Evolutionary conservation across 306 rosid species (phyloP), one percentile per base, ranked within the genome.

Genomic region (Pyrus pyrifolia): DNA sequence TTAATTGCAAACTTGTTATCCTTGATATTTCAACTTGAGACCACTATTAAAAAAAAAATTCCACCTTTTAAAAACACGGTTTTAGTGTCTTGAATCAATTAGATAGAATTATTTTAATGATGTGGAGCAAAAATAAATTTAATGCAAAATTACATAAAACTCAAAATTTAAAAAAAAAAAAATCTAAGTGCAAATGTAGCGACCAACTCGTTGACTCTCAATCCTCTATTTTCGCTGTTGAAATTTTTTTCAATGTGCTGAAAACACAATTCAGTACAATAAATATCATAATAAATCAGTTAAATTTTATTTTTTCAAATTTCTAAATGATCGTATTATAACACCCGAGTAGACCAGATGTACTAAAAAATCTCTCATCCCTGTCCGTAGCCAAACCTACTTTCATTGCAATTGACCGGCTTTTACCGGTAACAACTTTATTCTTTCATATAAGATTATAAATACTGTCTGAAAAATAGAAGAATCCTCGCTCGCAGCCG

Each of bases 391-490:
- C 35, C 67, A 9, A 61, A 27, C 44, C 22, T 8, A 62, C 13
- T 12, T 60, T 6, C 4, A 64, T 14, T 66, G 38, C 22, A 53
- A 38, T 18, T 21, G 66, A 72, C 78, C 75, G 83, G 73, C 55
- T 57, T 57, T 49, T 31, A 1, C 70, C 78, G 73, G 81, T 77
- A 64, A 46, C 67, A 42, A 60, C 67, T 35, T 77, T 44, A 10
- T 27, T 5, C 5, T 23, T 3, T 53, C 67, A 6, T 31, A 33
- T 18, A 17, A 33, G 38, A 35, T 12, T 11, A 30, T 63, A 5
- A 38, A 23, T 15, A 49, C 21, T 4, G 55, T 17, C 35, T 8
- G 67, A 53, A 5, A 19, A 30, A 49, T 21, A 21, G 21, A 52
- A 6, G 11, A 0, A 29, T 10, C 12, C 62, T 57, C 62, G 17